phyloP scores from a whole-genome alignment of 139 green algal species.

The Medakamo hakoo region DNA sequence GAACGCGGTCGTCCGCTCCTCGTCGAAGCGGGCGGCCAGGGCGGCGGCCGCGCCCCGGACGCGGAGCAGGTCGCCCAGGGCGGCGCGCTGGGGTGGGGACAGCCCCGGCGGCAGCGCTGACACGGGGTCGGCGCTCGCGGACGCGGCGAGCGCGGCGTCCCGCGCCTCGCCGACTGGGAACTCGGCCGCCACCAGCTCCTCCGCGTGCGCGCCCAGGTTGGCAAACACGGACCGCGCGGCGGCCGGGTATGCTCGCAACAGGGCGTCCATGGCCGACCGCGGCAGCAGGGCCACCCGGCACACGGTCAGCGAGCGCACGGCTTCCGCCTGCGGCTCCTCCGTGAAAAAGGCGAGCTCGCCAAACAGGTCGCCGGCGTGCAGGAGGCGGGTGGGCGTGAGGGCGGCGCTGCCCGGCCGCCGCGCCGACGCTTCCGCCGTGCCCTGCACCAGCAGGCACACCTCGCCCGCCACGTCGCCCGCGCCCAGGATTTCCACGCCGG shows the following conservation, averaged over 20 bases:
- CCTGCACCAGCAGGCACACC: background rate
- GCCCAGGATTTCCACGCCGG: background rate
- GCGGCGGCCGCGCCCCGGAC: conserved; percentile 17
- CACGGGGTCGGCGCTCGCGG: too few species aligned
- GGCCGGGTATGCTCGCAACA: conserved; percentile 28
- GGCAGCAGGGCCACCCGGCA: conserved; percentile 33
- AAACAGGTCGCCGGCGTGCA: background rate
- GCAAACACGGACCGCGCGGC: conserved; percentile 26
- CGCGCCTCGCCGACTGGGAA: background rate
- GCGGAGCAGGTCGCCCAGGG: conserved; percentile 23
- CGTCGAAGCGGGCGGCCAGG: conserved; percentile 15
- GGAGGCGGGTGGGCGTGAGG: too few species aligned
- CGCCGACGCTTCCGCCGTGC: background rate
- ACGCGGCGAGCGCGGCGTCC: background rate
- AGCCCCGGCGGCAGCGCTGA: background rate
- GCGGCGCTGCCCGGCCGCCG: background rate
- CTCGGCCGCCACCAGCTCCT: background rate
- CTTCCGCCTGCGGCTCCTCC: conserved; percentile 17
- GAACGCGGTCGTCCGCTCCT: conserved; percentile 24
- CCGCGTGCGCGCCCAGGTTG: conserved; percentile 22
- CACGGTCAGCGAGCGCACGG: conserved; percentile 12
- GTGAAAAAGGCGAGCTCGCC: conserved; percentile 43
- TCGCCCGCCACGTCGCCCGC: background rate
- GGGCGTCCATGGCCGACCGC: conserved; percentile 19
- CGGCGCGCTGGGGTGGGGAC: conserved; percentile 18